Conservation (phyloP, 2,329 filamentous ascomycete genomes). For the Trichoderma hamatum region DNA sequence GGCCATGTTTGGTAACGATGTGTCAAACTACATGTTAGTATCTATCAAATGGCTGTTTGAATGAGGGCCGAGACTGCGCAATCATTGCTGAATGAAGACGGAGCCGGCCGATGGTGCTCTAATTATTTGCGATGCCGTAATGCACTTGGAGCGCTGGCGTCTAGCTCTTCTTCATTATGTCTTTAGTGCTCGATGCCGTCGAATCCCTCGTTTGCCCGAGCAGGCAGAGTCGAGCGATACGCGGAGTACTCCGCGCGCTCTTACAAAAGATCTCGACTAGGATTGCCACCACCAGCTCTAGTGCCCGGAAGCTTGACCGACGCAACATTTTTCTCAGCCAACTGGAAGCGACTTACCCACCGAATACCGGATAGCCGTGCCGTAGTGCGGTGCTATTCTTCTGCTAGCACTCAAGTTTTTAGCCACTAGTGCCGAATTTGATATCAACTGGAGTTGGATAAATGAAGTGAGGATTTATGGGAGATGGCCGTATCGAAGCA, state of each 20-base stretch:
- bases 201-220: neutral
- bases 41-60: neutral
- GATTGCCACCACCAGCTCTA: constrained; percentile 16
- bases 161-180: neutral
- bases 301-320: constrained; percentile 23
- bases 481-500: neutral
- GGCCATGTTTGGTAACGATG: neutral
- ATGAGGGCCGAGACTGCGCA: too few species aligned
- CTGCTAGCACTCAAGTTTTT: neutral
- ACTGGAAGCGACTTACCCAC: constrained; percentile 8
- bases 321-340: neutral
- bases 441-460: neutral
- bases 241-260: neutral
- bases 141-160: neutral
- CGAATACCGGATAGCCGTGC: constrained; percentile 18
- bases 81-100: neutral
- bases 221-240: constrained; percentile 1
- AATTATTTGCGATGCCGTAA: neutral
- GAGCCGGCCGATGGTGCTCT: neutral
- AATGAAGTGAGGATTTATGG: neutral
- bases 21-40: neutral
- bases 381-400: constrained; percentile 13
- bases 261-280: constrained; percentile 13
- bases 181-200: neutral
- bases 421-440: constrained; percentile 3